A percentile compares a stretch with the other conserved stretches of the same genome.
Conservation (phyloP, 2,329 filamentous ascomycete species). For the Hymenoscyphus albidus region DNA sequence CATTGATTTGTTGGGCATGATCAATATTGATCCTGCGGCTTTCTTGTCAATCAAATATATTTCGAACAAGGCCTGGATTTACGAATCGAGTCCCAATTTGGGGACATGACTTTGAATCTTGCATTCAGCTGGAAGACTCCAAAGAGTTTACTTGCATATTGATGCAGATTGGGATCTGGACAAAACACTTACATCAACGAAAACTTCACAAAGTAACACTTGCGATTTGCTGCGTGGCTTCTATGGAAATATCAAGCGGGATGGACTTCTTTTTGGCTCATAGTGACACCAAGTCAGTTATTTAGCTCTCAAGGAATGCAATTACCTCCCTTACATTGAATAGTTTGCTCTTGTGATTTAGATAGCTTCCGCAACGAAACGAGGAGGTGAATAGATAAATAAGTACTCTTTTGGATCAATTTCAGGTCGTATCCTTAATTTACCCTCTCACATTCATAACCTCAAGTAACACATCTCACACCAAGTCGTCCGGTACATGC, state of each 20-base stretch:
- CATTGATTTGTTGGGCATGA: conserved; percentile 10
- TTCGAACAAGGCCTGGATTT: conserved; percentile 8
- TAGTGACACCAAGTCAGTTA: conserved; percentile 5
- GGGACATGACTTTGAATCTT: conserved; percentile 10
- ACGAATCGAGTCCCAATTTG: conserved; percentile 9
- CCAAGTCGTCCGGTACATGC: no score
- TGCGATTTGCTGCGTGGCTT: conserved; percentile 6
- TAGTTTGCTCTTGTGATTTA: not conserved
- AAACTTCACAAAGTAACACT: not conserved
- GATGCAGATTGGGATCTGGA: conserved; percentile 7
- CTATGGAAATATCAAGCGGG: conserved; percentile 2
- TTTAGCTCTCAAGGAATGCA: conserved; percentile 3
- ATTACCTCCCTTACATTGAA: not conserved
- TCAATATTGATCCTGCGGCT: not conserved
- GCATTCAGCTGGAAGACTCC: not conserved
- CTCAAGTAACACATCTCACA: no score
- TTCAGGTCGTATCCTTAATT: no score
- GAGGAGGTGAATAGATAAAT: not conserved
- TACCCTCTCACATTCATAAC: no score
- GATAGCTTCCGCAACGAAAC: not conserved
- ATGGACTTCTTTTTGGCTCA: conserved; percentile 2
- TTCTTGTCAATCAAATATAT: conserved; percentile 7
- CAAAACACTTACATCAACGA: not conserved
- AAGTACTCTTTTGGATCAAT: not conserved
- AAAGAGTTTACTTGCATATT: conserved; percentile 8